Conservation (phyloP, 345 rosid genomes). For the Orychophragmus violaceus region DNA sequence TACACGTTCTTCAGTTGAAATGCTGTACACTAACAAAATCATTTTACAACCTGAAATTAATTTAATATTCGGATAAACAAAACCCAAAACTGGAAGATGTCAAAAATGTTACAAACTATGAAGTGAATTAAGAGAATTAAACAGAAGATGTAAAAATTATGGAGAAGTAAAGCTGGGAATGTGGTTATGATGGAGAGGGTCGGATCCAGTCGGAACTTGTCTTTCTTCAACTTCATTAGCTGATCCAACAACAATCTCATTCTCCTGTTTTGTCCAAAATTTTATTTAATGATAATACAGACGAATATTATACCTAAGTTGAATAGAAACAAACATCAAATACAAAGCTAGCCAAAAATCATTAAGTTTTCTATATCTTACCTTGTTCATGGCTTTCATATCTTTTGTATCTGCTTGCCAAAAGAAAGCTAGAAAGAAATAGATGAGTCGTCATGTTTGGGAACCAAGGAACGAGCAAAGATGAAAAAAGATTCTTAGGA, state of each 20-base stretch:
- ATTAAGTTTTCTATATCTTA: not conserved
- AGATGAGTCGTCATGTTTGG: not conserved
- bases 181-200: constrained; percentile 34
- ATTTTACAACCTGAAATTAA: not conserved
- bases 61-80: not conserved
- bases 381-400: constrained; percentile 19
- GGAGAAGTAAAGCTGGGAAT: constrained; percentile 26
- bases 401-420: constrained; percentile 16
- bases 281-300: not conserved
- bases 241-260: constrained; percentile 11
- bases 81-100: not conserved
- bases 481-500: not conserved
- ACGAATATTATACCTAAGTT: not conserved
- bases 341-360: not conserved
- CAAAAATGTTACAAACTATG: not conserved
- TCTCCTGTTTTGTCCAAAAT: constrained; percentile 6
- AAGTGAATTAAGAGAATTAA: not conserved
- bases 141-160: not conserved
- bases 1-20: not conserved
- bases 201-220: constrained; percentile 35
- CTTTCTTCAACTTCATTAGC: constrained; percentile 27
- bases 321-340: not conserved
- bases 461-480: not conserved
- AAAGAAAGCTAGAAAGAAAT: constrained; percentile 7
- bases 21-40: not conserved